These are phyloP conservation scores for Teunomyces cretensis DNA, from an alignment of 805 yeast species.

Conservation along the genomic window DNA sequence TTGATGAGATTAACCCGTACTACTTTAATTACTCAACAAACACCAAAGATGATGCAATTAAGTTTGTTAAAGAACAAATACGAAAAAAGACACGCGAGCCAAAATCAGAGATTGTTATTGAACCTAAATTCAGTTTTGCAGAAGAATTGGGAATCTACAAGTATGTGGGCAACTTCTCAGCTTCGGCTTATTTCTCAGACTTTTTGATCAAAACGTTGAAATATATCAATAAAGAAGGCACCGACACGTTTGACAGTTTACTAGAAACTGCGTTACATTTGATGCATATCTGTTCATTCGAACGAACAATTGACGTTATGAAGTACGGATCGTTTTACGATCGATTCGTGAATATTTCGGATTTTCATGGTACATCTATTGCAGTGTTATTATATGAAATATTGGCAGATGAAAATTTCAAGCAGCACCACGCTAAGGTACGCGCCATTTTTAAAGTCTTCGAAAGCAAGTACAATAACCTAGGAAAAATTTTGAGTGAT, in stretches of 20 bases:
- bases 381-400: slow-evolving; percentile 38
- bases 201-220: slow-evolving; percentile 52
- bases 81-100: slow-evolving; percentile 38
- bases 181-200: slow-evolving; percentile 51
- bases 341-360: slow-evolving; percentile 30
- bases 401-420: slow-evolving; percentile 41
- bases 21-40: slow-evolving; percentile 77
- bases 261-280: slow-evolving; percentile 63
- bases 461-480: slow-evolving; percentile 20
- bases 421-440: slow-evolving; percentile 52
- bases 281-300: slow-evolving; percentile 55
- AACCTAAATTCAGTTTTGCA: slow-evolving; percentile 47
- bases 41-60: slow-evolving; percentile 80
- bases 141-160: slow-evolving; percentile 38
- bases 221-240: slow-evolving; percentile 33
- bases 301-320: slow-evolving; percentile 26
- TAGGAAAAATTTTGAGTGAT: slow-evolving; percentile 17
- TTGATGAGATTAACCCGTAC: slow-evolving; percentile 54
- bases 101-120: slow-evolving; percentile 51
- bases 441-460: slow-evolving; percentile 49
- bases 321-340: slow-evolving; percentile 33
- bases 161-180: slow-evolving; percentile 50
- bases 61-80: slow-evolving; percentile 52
- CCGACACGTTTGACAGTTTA: slow-evolving; percentile 53
- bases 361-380: slow-evolving; percentile 32